Conservation (phyloP, 305 asterid species). For the Plantago coronopus region DNA sequence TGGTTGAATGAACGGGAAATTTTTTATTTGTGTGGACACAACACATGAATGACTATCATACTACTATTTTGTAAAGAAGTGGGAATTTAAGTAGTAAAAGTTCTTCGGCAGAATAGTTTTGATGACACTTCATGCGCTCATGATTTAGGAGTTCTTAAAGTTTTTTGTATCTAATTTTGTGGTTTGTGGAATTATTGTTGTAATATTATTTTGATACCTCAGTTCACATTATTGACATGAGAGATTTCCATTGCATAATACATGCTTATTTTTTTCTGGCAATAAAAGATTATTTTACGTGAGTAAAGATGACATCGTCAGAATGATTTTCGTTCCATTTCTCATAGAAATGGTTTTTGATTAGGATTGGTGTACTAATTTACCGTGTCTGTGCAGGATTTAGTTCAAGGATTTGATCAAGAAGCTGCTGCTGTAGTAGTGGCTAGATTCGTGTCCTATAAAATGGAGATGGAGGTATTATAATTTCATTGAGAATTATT, state of each 20-base stretch:
- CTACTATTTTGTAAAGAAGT: too few relatives aligned
- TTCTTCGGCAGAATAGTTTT: too few relatives aligned
- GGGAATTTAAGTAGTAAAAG: too few relatives aligned
- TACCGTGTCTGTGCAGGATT: constrained; percentile 56
- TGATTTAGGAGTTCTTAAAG: background rate
- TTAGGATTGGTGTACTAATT: constrained; percentile 12
- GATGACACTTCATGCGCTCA: too few relatives aligned
- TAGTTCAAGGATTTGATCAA: constrained; percentile 96
- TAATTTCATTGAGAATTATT: background rate
- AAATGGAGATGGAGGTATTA: constrained; percentile 92
- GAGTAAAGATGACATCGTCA: background rate
- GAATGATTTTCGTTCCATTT: too few relatives aligned
- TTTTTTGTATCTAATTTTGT: background rate
- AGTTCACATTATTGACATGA: constrained; percentile 2
- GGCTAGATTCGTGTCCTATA: constrained; percentile 91
- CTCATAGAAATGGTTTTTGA: background rate
- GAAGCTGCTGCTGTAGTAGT: constrained; percentile 94
- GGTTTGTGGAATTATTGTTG: background rate
- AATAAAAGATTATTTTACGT: too few relatives aligned
- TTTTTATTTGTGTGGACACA: too few relatives aligned
- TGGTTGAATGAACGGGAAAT: too few relatives aligned
- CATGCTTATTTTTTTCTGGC: constrained; percentile 4
- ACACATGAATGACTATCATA: too few relatives aligned
- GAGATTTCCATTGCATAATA: background rate
- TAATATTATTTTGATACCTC: background rate